A percentile compares a stretch with the other conserved stretches of the same genome.
phyloP scores from a whole-genome alignment of 2,329 filamentous ascomycete species.

The Neocatenulostroma microsporum region DNA sequence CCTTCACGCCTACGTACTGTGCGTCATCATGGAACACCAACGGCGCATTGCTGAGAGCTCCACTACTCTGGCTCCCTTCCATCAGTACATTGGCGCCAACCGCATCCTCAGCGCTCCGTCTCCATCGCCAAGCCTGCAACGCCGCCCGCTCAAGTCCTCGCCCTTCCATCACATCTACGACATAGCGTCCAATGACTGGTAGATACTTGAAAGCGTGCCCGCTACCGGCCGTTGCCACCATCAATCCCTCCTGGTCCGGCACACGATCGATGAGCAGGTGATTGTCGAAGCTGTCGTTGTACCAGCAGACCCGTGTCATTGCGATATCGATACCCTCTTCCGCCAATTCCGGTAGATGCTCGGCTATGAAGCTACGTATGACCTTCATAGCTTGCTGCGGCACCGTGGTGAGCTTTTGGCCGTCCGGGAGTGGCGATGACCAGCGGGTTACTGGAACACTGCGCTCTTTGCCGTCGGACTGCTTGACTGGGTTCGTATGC shows the following conservation, averaged over 20 bases:
- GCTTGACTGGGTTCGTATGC: conserved; percentile 33
- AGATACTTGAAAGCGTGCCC: conserved; percentile 7
- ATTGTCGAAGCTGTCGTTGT: conserved; percentile 40
- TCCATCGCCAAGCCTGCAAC: conserved; percentile 11
- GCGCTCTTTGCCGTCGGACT: conserved; percentile 32
- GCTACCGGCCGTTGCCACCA: conserved; percentile 25
- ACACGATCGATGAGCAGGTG: conserved; percentile 23
- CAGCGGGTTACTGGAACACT: conserved; percentile 19
- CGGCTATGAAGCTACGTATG: conserved; percentile 24
- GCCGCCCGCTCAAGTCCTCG: neutral
- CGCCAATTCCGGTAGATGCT: conserved; percentile 38
- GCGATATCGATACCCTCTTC: conserved; percentile 30
- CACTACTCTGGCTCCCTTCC: no score
- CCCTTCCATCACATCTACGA: conserved; percentile 3
- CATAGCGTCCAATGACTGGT: conserved; percentile 4
- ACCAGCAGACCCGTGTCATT: conserved; percentile 44
- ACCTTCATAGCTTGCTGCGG: conserved; percentile 12
- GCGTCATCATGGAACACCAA: no score
- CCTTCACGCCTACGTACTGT: no score
- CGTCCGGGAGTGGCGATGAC: conserved; percentile 1
- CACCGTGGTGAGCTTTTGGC: neutral
- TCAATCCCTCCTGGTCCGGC: conserved; percentile 13
- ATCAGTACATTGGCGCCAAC: conserved; percentile 22
- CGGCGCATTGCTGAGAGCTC: no score
- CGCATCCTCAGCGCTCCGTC: conserved; percentile 33